These are phyloP conservation scores for Leucosporidium creatinivorum DNA, from an alignment of 768 basidiomycete species.

Conservation along the genomic window DNA sequence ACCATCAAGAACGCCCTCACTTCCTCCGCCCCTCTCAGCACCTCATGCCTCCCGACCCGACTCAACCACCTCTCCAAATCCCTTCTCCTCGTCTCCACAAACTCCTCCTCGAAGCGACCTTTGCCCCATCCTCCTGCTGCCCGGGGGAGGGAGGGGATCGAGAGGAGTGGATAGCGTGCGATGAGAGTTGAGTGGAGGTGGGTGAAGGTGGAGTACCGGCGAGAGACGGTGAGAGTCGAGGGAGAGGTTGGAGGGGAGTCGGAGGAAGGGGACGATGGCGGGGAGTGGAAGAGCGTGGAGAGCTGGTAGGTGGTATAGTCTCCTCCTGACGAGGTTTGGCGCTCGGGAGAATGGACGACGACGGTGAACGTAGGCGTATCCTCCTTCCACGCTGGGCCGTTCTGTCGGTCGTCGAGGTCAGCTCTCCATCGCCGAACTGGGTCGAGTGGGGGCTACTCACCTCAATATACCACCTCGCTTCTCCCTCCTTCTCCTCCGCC, in stretches of 20 bases:
- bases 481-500: no score
- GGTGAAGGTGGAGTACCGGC: conserved; percentile 79
- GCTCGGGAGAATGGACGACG: conserved; percentile 72
- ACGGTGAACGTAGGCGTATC: conserved; percentile 67
- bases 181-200: conserved; percentile 64
- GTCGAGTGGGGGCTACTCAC: conserved; percentile 1
- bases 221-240: conserved; percentile 56
- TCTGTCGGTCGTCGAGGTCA: neutral
- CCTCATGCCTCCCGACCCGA: conserved; percentile 63
- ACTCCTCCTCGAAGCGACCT: conserved; percentile 65
- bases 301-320: conserved; percentile 69
- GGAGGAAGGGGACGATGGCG: conserved; percentile 31
- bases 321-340: conserved; percentile 58
- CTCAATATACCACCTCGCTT: conserved; percentile 28
- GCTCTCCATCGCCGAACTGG: no score
- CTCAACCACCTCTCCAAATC: conserved; percentile 73
- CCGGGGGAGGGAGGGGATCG: conserved; percentile 78
- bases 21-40: conserved; percentile 69
- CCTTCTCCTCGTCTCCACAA: conserved; percentile 71
- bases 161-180: conserved; percentile 64
- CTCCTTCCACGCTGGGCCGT: conserved; percentile 57
- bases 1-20: conserved; percentile 71
- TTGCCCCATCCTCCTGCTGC: conserved; percentile 54
- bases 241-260: neutral
- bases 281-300: conserved; percentile 61